Percentiles rank a stretch among this genome's conserved stretches.
These are phyloP conservation scores for Roridomyces roridus DNA, from an alignment of 768 basidiomycete genomes.

Conservation along the genomic window DNA sequence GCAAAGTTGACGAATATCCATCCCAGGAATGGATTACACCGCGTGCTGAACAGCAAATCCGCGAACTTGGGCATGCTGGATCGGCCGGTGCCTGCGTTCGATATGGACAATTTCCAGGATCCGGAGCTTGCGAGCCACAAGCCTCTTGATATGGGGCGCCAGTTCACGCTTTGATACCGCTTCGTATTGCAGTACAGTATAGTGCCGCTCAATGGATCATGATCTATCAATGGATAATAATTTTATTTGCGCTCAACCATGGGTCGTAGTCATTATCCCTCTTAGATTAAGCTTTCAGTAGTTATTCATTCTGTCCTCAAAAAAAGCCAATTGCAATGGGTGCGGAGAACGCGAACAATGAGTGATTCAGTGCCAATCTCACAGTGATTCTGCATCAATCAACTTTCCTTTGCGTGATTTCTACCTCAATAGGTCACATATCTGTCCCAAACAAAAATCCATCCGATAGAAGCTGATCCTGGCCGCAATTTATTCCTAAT, in stretches of 20 bases:
- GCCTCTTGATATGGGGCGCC: slow-evolving; percentile 14
- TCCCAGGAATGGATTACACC: slow-evolving; percentile 15
- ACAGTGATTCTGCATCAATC: too few species aligned
- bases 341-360: not conserved
- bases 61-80: slow-evolving; percentile 5
- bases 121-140: slow-evolving; percentile 16
- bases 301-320: not conserved
- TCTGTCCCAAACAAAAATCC: not conserved
- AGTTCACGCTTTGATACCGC: too few species aligned
- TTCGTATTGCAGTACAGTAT: too few species aligned
- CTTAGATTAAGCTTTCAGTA: not conserved
- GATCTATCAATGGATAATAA: slow-evolving; percentile 27
- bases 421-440: not conserved
- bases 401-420: not conserved
- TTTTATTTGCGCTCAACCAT: not conserved
- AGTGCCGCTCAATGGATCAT: slow-evolving; percentile 3
- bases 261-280: not conserved
- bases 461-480: not conserved
- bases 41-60: slow-evolving; percentile 10
- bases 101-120: slow-evolving; percentile 24
- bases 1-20: too few species aligned
- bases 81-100: not conserved
- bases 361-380: not conserved
- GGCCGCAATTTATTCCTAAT: not conserved
- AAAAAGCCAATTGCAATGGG: not conserved